Evolutionary conservation across 257 asterid genomes (phyloP), one percentile per base, ranked within the genome.

Genomic region (Voacanga thouarsii): DNA sequence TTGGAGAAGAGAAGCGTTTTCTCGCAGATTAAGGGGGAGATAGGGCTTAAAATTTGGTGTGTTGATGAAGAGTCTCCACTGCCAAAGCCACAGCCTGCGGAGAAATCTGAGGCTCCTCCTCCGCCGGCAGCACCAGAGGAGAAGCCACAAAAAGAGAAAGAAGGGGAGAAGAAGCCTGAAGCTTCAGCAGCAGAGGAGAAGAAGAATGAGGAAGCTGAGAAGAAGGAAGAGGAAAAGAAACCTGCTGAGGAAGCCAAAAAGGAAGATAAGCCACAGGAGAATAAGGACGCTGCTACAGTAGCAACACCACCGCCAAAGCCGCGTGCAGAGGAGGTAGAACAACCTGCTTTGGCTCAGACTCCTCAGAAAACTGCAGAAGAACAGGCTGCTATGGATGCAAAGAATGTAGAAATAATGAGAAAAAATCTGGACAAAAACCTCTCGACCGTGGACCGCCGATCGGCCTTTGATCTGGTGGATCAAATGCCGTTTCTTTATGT

Each of bases 1-100:
- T 82, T 94, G 86, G 98, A 92, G 87, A 94, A 94, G 70, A 82
- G 98, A 14, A 94, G 98, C 57, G 97, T 94, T 39, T 94, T 94
- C 74, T 92, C 97, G 6, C 97, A 92, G 87, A 90, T 94, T 80
- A 94, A 92, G 77, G 98, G 98, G 0, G 98, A 94, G 85, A 87
- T 94, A 14, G 97, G 97, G 24, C 79, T 94, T 67, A 94, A 91
- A 76, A 78, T 90, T 60, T 91, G 88, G 80, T 92, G 85, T 41
- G 82, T 85, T 1, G 97, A 92, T 11, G 96, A 91, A 45, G 91
- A 80, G 28, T 72, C 84, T 14, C 87, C 89, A 0, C 82, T 83
- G 0, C 68, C 70, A 0, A 55, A 70, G 11, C 71, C 81, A 1
- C 18, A 69, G 4, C 59, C 64, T 53, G 75, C 85, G 74, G 90